Percentiles rank a stretch among this genome's conserved stretches.
Conservation (phyloP, 352 stramenopile genomes). For the Globisporangium rhizosaccharum region DNA sequence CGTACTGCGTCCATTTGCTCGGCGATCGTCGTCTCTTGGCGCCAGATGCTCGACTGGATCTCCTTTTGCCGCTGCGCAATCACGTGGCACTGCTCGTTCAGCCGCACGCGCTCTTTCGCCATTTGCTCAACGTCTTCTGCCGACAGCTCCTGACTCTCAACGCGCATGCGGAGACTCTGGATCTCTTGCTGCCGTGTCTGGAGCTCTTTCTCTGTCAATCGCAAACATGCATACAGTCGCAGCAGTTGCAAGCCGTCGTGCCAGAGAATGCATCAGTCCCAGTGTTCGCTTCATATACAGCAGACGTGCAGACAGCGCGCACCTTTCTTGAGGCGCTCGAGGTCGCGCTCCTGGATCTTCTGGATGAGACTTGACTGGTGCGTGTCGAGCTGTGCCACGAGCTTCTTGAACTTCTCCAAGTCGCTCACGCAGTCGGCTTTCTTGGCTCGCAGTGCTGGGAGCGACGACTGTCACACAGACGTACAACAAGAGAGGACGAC, state of each 20-base stretch:
- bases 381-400: conserved; percentile 80
- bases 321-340: conserved; percentile 76
- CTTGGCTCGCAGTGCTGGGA: conserved; percentile 81
- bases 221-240: not conserved
- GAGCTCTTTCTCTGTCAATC: conserved; percentile 40
- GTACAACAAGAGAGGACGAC: not conserved
- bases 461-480: conserved; percentile 21
- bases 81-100: conserved; percentile 72
- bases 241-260: not conserved
- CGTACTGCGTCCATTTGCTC: conserved; percentile 60
- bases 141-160: conserved; percentile 78
- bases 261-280: not conserved
- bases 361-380: conserved; percentile 74
- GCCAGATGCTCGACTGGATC: conserved; percentile 50
- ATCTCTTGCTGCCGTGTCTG: conserved; percentile 53
- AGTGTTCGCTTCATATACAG: not conserved
- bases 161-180: conserved; percentile 46
- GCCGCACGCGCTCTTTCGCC: conserved; percentile 49
- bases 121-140: conserved; percentile 76
- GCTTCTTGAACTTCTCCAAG: conserved; percentile 89
- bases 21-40: conserved; percentile 60
- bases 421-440: conserved; percentile 85
- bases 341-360: conserved; percentile 85
- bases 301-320: conserved; percentile 14
- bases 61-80: conserved; percentile 57